Evolutionary conservation across 2,329 filamentous ascomycete species (phyloP).

Genomic region (Ophiosphaerella narmari): DNA sequence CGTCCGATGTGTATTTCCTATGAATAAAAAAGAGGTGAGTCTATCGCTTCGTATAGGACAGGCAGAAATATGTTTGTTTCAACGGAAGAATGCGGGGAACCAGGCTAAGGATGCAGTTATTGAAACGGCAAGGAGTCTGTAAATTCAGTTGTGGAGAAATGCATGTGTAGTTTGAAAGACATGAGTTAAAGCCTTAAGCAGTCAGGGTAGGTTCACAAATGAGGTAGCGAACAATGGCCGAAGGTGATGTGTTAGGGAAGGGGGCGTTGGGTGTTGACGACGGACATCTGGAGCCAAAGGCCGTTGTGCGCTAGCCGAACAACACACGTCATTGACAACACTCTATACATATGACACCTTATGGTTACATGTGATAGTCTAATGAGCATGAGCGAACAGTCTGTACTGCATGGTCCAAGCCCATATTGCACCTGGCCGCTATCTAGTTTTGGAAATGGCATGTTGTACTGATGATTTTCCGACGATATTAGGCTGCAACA

Average conservation of each 20-base stretch:
- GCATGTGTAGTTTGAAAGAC: conserved; percentile 37
- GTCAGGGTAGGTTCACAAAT: conserved; percentile 5
- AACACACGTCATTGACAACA: conserved; percentile 20
- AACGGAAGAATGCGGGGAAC: conserved; percentile 30
- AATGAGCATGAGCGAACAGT: neutral
- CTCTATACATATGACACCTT: conserved; percentile 1
- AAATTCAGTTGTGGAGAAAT: conserved; percentile 32
- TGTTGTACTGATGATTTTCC: too few relatives aligned
- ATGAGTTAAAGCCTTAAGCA: conserved; percentile 39
- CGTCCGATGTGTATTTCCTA: conserved; percentile 15
- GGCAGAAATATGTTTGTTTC: conserved; percentile 4
- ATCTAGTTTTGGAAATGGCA: neutral
- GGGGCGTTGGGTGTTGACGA: conserved; percentile 4
- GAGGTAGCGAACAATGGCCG: conserved; percentile 9
- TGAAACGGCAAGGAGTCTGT: conserved; percentile 39
- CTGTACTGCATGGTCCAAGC: too few relatives aligned
- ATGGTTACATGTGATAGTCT: neutral
- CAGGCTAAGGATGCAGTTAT: conserved; percentile 29
- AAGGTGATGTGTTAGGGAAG: conserved; percentile 8
- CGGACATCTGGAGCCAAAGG: conserved; percentile 10
- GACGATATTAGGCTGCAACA: too few relatives aligned
- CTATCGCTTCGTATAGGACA: neutral
- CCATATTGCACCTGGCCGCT: neutral
- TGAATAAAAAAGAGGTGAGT: neutral
- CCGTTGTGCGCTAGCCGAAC: conserved; percentile 16